Percentiles rank a stretch among this genome's conserved stretches.
Evolutionary conservation across 192 early-diverging fungal species (phyloP).

Genomic region (Thoreauomyces humboldtii): DNA sequence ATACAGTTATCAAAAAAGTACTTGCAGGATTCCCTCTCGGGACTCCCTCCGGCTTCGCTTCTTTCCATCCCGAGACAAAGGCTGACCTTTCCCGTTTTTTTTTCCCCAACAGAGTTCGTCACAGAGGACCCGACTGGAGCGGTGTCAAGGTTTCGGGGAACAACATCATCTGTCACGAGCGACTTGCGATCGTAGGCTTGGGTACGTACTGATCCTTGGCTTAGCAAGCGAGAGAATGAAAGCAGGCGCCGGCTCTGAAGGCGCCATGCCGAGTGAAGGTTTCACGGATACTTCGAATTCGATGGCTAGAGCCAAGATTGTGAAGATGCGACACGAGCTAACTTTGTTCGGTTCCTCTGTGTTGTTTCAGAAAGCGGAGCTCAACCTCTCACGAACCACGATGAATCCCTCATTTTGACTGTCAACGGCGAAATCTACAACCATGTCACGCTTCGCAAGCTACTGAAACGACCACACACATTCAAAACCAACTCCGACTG

Average conservation of each 20-base stretch:
- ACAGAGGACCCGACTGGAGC: conserved; percentile 99
- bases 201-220: too few relatives aligned
- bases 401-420: conserved; percentile 80
- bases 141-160: conserved; percentile 80
- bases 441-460: conserved; percentile 78
- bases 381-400: conserved; percentile 91
- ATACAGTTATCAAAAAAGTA: conserved; percentile 86
- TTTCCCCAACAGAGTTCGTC: conserved; percentile 69
- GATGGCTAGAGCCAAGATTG: too few relatives aligned
- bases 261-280: too few relatives aligned
- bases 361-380: conserved; percentile 76
- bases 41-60: too few relatives aligned
- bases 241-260: too few relatives aligned
- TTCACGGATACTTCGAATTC: too few relatives aligned
- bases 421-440: conserved; percentile 99
- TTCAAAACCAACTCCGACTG: conserved; percentile 99
- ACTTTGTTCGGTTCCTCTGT: background rate
- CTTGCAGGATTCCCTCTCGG: too few relatives aligned
- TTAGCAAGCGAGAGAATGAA: too few relatives aligned
- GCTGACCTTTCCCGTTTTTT: background rate
- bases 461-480: conserved; percentile 64
- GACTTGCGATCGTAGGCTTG: conserved; percentile 97
- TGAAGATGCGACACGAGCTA: background rate
- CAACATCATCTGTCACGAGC: conserved; percentile 94
- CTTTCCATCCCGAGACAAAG: too few relatives aligned